Percentiles rank a stretch among this genome's conserved stretches.
phyloP scores from a whole-genome alignment of 2,329 filamentous ascomycete species.

The Atkinsonella hypoxylon region DNA sequence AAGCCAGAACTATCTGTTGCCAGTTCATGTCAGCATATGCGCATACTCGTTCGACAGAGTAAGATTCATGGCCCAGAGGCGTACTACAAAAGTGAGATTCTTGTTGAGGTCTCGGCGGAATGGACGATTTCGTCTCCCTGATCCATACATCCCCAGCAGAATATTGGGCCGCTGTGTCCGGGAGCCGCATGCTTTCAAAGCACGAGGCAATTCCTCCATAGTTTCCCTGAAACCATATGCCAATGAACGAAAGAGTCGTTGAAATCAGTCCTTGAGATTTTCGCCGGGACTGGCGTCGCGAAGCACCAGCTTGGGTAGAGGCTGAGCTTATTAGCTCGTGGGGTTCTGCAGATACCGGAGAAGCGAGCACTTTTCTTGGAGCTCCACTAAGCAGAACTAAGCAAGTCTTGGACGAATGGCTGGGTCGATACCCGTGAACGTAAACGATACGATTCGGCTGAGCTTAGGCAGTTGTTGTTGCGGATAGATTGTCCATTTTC shows the following conservation, averaged over 20 bases:
- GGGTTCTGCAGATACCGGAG: no score
- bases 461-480: no score
- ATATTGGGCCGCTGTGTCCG: neutral
- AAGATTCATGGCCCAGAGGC: neutral
- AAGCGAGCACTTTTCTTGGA: no score
- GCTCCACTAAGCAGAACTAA: no score
- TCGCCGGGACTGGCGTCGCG: neutral
- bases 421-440: no score
- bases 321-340: neutral
- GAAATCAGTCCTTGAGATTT: neutral
- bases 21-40: neutral
- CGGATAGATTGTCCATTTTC: no score
- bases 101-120: conserved; percentile 5
- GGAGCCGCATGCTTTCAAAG: neutral
- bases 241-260: neutral
- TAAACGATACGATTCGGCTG: no score
- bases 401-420: no score
- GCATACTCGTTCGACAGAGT: neutral
- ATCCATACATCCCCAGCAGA: neutral
- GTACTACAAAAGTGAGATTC: conserved; percentile 8
- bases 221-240: neutral
- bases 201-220: neutral
- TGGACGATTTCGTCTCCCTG: neutral
- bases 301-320: neutral
- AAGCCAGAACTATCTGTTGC: conserved; percentile 1